Evolutionary conservation across 2,329 filamentous ascomycete genomes (phyloP).

Genomic region (Exophiala alcalophila): DNA sequence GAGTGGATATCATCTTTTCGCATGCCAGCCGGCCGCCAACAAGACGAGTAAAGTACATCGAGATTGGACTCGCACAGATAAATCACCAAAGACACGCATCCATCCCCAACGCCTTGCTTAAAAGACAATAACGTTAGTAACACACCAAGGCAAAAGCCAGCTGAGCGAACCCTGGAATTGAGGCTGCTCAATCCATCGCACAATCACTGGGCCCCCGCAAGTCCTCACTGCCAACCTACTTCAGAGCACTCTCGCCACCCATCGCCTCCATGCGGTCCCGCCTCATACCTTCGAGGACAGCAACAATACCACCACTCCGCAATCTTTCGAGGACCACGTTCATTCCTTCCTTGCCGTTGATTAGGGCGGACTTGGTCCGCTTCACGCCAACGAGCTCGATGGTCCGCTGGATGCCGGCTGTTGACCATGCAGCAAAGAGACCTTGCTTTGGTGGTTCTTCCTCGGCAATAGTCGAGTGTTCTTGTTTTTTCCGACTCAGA

Average conservation of each 20-base stretch:
- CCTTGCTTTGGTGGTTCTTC: constrained; percentile 54
- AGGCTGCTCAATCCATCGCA: constrained; percentile 20
- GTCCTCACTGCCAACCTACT: constrained; percentile 42
- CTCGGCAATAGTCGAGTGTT: constrained; percentile 40
- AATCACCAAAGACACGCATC: too few relatives aligned
- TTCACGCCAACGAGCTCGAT: constrained; percentile 62
- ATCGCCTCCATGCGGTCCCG: constrained; percentile 51
- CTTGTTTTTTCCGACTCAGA: constrained; percentile 42
- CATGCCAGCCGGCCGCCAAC: too few relatives aligned
- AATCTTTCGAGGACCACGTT: constrained; percentile 63
- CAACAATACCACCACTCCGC: constrained; percentile 63
- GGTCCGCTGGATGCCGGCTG: constrained; percentile 58
- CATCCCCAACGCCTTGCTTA: constrained; percentile 26
- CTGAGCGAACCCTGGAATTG: constrained; percentile 4
- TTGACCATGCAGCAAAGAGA: constrained; percentile 59
- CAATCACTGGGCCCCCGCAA: constrained; percentile 25
- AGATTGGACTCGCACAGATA: too few relatives aligned
- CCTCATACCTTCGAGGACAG: constrained; percentile 68
- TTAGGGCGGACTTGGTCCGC: constrained; percentile 57
- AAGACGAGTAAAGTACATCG: too few relatives aligned
- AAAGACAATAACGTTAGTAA: constrained; percentile 16
- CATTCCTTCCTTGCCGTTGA: constrained; percentile 65
- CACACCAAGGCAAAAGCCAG: constrained; percentile 12
- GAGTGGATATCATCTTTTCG: constrained; percentile 13
- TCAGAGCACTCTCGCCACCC: too few relatives aligned